Percentiles rank a stretch among this genome's conserved stretches.
Evolutionary conservation across 345 rosid species (phyloP).

Genomic region (Moricandia arvensis): DNA sequence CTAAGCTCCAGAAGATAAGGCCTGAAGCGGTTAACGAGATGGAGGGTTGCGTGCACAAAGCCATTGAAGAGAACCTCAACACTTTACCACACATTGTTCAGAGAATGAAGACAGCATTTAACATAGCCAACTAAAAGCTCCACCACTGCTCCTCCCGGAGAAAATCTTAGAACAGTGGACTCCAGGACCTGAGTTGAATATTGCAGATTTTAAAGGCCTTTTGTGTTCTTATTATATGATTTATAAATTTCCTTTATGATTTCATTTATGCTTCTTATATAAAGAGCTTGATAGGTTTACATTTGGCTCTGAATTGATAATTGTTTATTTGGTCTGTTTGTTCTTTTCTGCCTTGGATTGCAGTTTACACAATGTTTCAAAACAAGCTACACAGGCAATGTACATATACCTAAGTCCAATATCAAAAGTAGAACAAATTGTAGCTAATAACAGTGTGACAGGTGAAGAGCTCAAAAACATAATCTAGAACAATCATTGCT

Average conservation of each 20-base stretch:
- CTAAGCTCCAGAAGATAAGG: constrained; percentile 61
- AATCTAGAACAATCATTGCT: background rate
- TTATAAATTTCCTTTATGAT: background rate
- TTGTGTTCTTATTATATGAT: background rate
- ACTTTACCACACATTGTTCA: constrained; percentile 68
- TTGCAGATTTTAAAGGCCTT: background rate
- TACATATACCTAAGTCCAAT: too few species aligned
- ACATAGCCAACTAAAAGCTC: constrained; percentile 34
- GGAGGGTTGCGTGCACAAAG: constrained; percentile 64
- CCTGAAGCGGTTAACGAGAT: constrained; percentile 26
- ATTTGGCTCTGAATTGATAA: background rate
- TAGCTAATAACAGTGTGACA: background rate
- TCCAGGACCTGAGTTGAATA: background rate
- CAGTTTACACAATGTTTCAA: background rate
- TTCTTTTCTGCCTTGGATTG: background rate
- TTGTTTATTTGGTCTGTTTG: background rate
- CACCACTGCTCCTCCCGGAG: background rate
- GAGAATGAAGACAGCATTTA: constrained; percentile 58
- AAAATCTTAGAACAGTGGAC: background rate
- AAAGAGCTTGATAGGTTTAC: background rate
- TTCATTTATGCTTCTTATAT: background rate
- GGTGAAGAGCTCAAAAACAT: background rate
- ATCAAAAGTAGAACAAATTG: too few species aligned
- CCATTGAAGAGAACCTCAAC: constrained; percentile 64
- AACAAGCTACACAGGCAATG: background rate